phyloP scores from a whole-genome alignment of 139 green algal species.

The Spirogloea muscicola region DNA sequence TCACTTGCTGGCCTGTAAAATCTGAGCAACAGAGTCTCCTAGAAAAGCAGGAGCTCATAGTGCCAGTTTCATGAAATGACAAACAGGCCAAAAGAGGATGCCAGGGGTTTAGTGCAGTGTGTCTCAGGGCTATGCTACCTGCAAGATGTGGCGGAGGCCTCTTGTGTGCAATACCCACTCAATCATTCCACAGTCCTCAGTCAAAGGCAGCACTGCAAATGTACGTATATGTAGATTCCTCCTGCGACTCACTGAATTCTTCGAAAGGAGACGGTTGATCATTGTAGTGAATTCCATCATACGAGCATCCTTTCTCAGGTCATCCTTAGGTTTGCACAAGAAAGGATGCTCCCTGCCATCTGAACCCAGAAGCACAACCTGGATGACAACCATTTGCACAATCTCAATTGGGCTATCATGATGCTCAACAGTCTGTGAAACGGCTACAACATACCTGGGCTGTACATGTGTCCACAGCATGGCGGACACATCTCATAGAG shows the following conservation, averaged over 20 bases:
- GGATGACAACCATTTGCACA: no score
- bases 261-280: constrained; percentile 64
- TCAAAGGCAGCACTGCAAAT: constrained; percentile 83
- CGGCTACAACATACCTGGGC: no score
- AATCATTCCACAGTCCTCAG: constrained; percentile 89
- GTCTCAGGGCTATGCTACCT: constrained; percentile 7
- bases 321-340: constrained; percentile 96
- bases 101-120: constrained; percentile 6
- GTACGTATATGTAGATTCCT: constrained; percentile 77
- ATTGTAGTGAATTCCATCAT: constrained; percentile 90
- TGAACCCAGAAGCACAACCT: constrained; percentile 59
- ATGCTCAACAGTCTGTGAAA: no score
- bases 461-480: no score
- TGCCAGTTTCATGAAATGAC: background rate
- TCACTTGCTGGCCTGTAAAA: no score
- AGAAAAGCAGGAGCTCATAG: background rate
- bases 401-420: no score
- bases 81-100: background rate
- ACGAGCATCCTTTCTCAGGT: constrained; percentile 93
- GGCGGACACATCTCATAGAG: no score
- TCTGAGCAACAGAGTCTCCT: no score
- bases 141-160: constrained; percentile 59
- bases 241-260: constrained; percentile 57
- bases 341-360: constrained; percentile 85
- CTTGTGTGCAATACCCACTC: constrained; percentile 73